Base-by-base conservation (phyloP, 2,329 filamentous ascomycete genomes). In the Sphaerulina musiva region DNA sequence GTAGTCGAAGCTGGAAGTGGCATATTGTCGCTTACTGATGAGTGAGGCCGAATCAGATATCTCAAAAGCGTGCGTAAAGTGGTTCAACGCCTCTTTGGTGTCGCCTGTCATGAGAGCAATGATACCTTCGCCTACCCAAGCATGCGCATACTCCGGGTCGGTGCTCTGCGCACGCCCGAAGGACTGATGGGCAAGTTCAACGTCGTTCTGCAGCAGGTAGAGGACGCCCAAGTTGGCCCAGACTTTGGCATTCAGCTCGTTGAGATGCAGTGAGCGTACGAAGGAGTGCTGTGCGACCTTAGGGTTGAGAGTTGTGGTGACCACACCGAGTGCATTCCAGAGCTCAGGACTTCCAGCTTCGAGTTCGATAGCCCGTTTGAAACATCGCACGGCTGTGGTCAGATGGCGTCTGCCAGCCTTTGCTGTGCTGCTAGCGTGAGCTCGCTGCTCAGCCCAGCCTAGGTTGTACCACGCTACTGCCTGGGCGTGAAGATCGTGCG, bases 391-490 rank as follows among this genome's bases (percentile, higher is more conserved):
- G 1, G 93, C 82, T 6, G 90, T 85, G 69, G 86, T 91, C 45
- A 93, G 76, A 62, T 89, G 90, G 61, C 79, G 80, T 66, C 82
- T 59, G 78, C 76, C 64, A 79, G 85, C 64, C 54, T 82, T 83
- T 36, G 73, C 74, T 26, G 58, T 57, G 17, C 89, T 75, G 65
- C 83, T 88, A 9, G 59, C 74, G 66, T 95, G 88, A 0, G 90
- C 87, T 43, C 86, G 82, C 67, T 93, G 83, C 69, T 98, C 93
- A 1, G 89, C 87, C 88, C 91, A 97, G 41, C 93, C 93, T 14
- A 98, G 76, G 65, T 98, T 98, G 72, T 95, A 98, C 79, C 92
- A 93, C 0, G 91, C 89, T n/a, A 97, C 88, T 1, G 93, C 89
- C 71, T 95, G 91, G 3, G 92, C 91, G 68, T 96, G 88, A 6